Evolutionary conservation across 139 green algal species (phyloP).

Genomic region (Chlorella sp.): DNA sequence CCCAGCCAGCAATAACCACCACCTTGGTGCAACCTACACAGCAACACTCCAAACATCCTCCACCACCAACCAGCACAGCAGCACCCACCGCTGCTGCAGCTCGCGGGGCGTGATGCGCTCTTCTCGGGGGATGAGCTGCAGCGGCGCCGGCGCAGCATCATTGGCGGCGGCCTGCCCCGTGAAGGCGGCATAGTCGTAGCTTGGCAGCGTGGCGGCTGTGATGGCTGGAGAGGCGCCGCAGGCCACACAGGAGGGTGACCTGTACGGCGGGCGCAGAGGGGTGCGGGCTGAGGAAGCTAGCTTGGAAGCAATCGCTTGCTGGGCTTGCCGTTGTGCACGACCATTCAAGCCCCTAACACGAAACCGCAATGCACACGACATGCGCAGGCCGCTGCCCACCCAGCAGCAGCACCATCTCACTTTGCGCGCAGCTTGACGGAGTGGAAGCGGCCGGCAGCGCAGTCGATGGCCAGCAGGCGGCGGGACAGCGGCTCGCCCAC

Average conservation of each 20-base stretch:
- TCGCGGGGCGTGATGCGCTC: slow-evolving; percentile 54
- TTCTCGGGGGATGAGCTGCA: slow-evolving; percentile 54
- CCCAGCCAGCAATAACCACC: too few relatives aligned
- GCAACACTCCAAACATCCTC: too few relatives aligned
- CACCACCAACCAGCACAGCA: neutral
- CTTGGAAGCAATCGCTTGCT: too few relatives aligned
- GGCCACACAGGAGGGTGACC: slow-evolving; percentile 63
- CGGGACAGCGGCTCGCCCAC: slow-evolving; percentile 70
- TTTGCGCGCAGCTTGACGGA: slow-evolving; percentile 77
- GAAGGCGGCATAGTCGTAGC: slow-evolving; percentile 85
- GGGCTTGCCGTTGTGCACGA: too few relatives aligned
- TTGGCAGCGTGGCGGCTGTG: slow-evolving; percentile 57
- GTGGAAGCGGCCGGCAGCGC: slow-evolving; percentile 69
- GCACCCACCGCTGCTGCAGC: slow-evolving; percentile 26
- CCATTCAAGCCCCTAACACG: too few relatives aligned
- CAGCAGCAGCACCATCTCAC: neutral
- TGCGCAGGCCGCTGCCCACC: neutral
- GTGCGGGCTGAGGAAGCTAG: too few relatives aligned
- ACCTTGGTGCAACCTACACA: too few relatives aligned
- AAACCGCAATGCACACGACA: too few relatives aligned
- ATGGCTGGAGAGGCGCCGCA: slow-evolving; percentile 71
- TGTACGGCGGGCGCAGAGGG: neutral
- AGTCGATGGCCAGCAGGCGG: slow-evolving; percentile 83
- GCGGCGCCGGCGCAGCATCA: slow-evolving; percentile 57
- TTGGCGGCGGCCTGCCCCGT: slow-evolving; percentile 65